Evolutionary conservation across 192 early-diverging fungal species (phyloP).

Genomic region (Rhizophagus prolifer): DNA sequence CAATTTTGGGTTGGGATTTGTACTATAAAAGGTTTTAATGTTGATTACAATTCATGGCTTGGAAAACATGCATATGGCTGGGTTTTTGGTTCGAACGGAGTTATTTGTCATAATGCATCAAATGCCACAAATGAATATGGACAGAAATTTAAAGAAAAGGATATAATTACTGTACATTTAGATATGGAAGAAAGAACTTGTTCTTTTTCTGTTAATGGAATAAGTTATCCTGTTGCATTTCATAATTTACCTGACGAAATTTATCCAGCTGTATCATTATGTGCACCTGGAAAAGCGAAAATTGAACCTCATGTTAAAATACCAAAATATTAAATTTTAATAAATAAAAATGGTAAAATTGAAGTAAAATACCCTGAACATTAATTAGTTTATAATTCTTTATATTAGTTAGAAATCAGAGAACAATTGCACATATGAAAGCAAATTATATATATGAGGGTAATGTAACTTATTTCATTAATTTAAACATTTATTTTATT

Average conservation of each 20-base stretch:
- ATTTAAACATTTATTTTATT: too few relatives aligned
- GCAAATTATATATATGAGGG: too few relatives aligned
- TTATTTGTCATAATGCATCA: not conserved
- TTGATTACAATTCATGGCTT: constrained; percentile 8
- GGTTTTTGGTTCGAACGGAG: not conserved
- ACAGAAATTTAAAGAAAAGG: not conserved
- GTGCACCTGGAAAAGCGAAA: not conserved
- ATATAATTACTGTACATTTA: constrained; percentile 21
- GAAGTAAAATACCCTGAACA: too few relatives aligned
- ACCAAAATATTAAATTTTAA: too few relatives aligned
- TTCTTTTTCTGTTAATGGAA: constrained; percentile 12
- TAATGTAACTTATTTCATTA: too few relatives aligned
- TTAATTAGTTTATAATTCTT: too few relatives aligned
- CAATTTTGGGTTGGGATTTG: constrained; percentile 3
- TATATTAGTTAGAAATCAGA: too few relatives aligned
- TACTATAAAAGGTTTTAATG: not conserved
- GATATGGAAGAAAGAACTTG: constrained; percentile 14
- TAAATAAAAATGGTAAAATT: too few relatives aligned
- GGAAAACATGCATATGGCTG: not conserved
- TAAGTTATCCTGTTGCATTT: constrained; percentile 7
- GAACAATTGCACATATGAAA: too few relatives aligned
- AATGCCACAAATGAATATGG: not conserved
- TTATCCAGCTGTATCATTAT: constrained; percentile 26
- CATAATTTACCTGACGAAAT: constrained; percentile 6
- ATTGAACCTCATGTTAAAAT: not conserved